A percentile compares a stretch with the other conserved stretches of the same genome.
Conservation (phyloP, 257 asterid species). For the Capsicum chinense region DNA sequence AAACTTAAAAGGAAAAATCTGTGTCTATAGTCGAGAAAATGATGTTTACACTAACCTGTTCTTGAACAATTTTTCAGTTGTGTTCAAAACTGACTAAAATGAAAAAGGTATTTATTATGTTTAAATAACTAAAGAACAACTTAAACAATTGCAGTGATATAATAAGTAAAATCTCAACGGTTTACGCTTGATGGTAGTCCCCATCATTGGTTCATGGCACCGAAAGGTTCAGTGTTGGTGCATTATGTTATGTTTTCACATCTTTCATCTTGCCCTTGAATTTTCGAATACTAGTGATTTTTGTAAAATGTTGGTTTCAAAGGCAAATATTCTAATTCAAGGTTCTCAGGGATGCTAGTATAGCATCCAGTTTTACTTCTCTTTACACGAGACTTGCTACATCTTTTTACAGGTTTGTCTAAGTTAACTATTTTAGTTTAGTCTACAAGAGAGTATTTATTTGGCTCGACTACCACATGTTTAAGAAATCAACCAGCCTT, state of each 20-base stretch:
- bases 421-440: conserved; percentile 5
- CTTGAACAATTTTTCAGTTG: conserved; percentile 1
- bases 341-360: background rate
- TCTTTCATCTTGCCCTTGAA: background rate
- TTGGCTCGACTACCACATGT: background rate
- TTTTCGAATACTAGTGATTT: background rate
- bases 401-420: background rate
- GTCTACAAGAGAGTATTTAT: background rate
- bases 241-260: background rate
- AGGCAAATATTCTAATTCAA: conserved; percentile 1
- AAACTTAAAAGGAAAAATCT: background rate
- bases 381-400: background rate
- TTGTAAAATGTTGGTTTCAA: background rate
- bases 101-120: background rate
- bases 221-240: background rate
- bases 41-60: background rate
- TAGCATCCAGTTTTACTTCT: background rate
- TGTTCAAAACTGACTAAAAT: background rate
- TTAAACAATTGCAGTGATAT: background rate
- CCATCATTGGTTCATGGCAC: background rate
- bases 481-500: background rate
- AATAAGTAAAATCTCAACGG: background rate
- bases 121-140: fast-evolving
- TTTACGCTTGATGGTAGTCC: background rate
- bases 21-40: background rate